Percentiles rank a stretch among this genome's conserved stretches.
Conservation (phyloP, 768 basidiomycete genomes). For the Gyrodon lividus region DNA sequence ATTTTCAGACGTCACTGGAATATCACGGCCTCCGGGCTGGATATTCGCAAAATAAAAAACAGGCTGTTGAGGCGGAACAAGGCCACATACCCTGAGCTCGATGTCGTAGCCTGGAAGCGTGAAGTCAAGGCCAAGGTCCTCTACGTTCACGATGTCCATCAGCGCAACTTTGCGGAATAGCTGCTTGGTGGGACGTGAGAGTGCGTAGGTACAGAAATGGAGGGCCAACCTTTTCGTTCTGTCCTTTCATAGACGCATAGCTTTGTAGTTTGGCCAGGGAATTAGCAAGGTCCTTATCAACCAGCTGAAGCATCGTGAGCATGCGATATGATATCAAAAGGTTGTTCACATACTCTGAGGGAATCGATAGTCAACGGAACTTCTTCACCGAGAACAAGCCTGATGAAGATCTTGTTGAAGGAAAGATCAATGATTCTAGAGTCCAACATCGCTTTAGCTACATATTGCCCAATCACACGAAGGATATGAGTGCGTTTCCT, state of each 20-base stretch:
- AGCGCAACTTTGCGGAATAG: conserved; percentile 55
- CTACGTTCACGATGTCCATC: conserved; percentile 65
- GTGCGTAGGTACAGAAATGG: not conserved
- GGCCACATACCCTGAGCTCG: conserved; percentile 71
- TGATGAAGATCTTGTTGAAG: conserved; percentile 94
- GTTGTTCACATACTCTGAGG: conserved; percentile 60
- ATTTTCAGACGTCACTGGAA: conserved; percentile 82
- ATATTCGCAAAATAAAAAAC: not conserved
- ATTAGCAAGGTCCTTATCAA: conserved; percentile 82
- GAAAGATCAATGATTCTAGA: conserved; percentile 96
- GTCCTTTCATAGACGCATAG: conserved; percentile 51
- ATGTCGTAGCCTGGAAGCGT: conserved; percentile 96
- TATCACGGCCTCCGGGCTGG: conserved; percentile 77
- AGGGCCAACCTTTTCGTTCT: conserved; percentile 53
- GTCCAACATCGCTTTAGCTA: conserved; percentile 95
- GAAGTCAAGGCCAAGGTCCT: conserved; percentile 93
- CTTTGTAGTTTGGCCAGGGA: conserved; percentile 79
- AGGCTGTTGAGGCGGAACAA: not conserved
- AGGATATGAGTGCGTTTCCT: conserved; percentile 87
- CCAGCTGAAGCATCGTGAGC: conserved; percentile 48
- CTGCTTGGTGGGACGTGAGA: conserved; percentile 26
- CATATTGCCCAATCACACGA: conserved; percentile 90
- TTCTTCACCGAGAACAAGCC: conserved; percentile 83
- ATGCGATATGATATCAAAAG: not conserved
- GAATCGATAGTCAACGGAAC: conserved; percentile 82